Evolutionary conservation across 2,329 filamentous ascomycete genomes (phyloP), one percentile per base, ranked within the genome.

Genomic region (Aphanoascus verrucosus): DNA sequence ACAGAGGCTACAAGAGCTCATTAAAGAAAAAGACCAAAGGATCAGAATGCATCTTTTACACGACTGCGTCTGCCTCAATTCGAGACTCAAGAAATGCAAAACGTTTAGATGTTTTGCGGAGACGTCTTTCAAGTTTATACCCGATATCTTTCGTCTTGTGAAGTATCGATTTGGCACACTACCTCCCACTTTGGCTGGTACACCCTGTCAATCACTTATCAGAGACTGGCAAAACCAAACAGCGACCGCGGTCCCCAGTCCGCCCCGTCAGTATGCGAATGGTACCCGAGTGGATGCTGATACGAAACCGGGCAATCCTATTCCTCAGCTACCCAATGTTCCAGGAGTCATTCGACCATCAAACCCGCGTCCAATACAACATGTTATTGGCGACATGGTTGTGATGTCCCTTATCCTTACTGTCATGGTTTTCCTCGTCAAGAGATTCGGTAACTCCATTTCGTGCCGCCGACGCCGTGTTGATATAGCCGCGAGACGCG

Each of bases 401-500:
- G 61, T 77, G 2, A 66, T 74, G 40, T 63, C 72, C n/a, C 65
- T 79, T 11, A 61, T 74, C 2, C 63, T 69, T 31, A 56, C 73
- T 5, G 62, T 67, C 35, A 47, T 64, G 5, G 44, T 60, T 1
- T 51, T 69, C 7, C 43, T 76, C 17, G 66, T 75, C 58, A 64
- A 67, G 4, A 65, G 74, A 41, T 67, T 77, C 52, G 70, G 69
- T 20, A 67, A 71, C 54, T 64, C 60, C 23, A 57, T 59, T 17
- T 58, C 58, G 15, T 74, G 74, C 57, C 79, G 72, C 56, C 72
- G 73, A 58, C 72, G 70, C 31, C 72, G 74, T 54, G 75, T 73
- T 11, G 78, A 81, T 54, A 70, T 77, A 23, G 72, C 75, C 7
- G 76, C 78, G 14, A 68, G 73, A 42, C 72, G 71, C 12, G 78